Evolutionary conservation across 2,329 filamentous ascomycete species (phyloP).

Genomic region (Aureobasidium sp.): DNA sequence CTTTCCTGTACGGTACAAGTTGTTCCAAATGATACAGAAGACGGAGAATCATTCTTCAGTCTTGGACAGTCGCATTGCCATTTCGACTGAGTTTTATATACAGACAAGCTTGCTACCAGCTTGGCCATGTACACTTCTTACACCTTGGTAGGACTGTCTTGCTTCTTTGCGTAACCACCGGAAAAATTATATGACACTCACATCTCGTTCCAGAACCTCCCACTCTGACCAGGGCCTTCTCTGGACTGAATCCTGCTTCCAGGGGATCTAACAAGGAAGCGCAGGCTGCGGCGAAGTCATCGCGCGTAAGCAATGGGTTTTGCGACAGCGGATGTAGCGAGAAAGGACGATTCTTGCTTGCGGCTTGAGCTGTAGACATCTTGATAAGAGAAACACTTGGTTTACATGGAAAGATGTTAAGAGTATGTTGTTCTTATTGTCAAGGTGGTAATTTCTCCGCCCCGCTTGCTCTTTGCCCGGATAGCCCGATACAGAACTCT

Average conservation of each 20-base stretch:
- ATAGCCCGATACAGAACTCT: not conserved
- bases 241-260: slow-evolving; percentile 60
- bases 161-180: not conserved
- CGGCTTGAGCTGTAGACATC: slow-evolving; percentile 16
- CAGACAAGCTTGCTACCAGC: not conserved
- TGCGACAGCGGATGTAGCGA: slow-evolving; percentile 33
- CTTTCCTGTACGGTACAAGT: not conserved
- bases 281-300: slow-evolving; percentile 35
- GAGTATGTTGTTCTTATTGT: not conserved
- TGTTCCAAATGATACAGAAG: not conserved
- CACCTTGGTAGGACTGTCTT: not conserved
- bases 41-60: not conserved
- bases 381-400: not conserved
- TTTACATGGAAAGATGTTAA: not conserved
- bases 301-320: slow-evolving; percentile 32
- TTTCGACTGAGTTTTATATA: not conserved
- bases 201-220: slow-evolving; percentile 64
- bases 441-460: not conserved
- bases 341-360: slow-evolving; percentile 34
- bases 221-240: slow-evolving; percentile 55
- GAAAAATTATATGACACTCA: slow-evolving; percentile 14
- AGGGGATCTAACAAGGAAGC: slow-evolving; percentile 58
- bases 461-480: not conserved
- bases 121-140: not conserved
- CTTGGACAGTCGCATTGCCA: not conserved